Conservation (phyloP, 495 filamentous ascomycete genomes). For the Penicillium fimorum region DNA sequence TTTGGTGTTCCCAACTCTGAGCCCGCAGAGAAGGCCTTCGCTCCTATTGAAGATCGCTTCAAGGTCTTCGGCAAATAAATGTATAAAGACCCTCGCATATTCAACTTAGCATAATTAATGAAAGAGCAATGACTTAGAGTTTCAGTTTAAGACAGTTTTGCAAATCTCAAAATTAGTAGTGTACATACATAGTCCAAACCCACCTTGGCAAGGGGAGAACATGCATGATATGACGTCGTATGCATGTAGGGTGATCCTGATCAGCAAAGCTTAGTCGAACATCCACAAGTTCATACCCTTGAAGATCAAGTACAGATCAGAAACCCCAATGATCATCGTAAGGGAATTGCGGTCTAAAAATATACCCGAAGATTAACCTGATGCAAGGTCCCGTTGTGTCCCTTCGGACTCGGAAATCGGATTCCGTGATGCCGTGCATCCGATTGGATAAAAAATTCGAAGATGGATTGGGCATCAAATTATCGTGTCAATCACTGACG, state of each 20-base stretch:
- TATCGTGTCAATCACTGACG: slow-evolving; percentile 1
- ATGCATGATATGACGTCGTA: slow-evolving; percentile 2
- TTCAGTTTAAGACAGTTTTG: neutral
- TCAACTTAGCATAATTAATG: slow-evolving; percentile 7
- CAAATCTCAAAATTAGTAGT: neutral
- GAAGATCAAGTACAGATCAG: neutral
- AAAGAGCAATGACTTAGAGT: slow-evolving; percentile 5
- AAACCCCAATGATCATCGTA: neutral
- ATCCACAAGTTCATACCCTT: neutral
- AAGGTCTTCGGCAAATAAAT: slow-evolving; percentile 44
- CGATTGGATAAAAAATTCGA: slow-evolving; percentile 5
- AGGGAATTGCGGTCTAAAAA: neutral
- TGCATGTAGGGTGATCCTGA: slow-evolving; percentile 5
- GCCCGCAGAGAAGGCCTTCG: slow-evolving; percentile 39
- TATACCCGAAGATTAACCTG: neutral
- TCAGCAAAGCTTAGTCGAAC: slow-evolving; percentile 2
- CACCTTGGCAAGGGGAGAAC: neutral
- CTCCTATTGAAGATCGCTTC: slow-evolving; percentile 41
- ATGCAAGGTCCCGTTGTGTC: neutral
- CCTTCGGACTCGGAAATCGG: slow-evolving; percentile 5
- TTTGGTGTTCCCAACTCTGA: slow-evolving; percentile 42
- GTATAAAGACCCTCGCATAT: neutral
- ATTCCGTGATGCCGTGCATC: slow-evolving; percentile 8
- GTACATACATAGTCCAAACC: neutral
- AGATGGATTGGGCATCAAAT: neutral